Conservation (phyloP, 2,329 filamentous ascomycete genomes). For the Xylariomycetidae sp. region DNA sequence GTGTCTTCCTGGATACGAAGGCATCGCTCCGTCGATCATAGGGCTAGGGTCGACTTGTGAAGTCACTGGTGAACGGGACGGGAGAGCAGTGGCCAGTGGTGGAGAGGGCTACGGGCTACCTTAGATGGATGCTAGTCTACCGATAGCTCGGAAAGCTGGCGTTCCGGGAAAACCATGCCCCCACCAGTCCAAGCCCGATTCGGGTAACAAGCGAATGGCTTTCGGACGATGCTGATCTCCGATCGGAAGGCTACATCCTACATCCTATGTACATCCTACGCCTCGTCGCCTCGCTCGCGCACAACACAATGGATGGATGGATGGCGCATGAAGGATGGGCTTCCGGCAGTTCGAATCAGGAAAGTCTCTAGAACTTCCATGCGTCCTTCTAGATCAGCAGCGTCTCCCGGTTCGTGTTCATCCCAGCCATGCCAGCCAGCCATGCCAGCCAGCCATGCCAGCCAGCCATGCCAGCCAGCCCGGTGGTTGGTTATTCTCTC, state of each 20-base stretch:
- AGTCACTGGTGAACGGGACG: no score
- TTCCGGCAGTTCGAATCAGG: constrained; percentile 5
- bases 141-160: constrained; percentile 14
- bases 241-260: not conserved
- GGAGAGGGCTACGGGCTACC: no score
- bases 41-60: no score
- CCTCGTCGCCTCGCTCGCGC: constrained; percentile 2
- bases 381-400: constrained; percentile 16
- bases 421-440: not conserved
- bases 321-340: constrained; percentile 6
- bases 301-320: constrained; percentile 7
- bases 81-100: constrained; percentile 2
- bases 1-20: no score
- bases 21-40: no score
- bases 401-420: constrained; percentile 2
- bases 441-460: no score
- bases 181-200: not conserved
- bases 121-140: no score
- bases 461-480: no score
- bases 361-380: constrained; percentile 9
- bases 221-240: not conserved
- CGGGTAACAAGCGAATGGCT: constrained; percentile 1
- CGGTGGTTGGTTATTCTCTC: no score
- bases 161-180: constrained; percentile 9
- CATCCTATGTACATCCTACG: not conserved